Percentiles rank a stretch among this genome's conserved stretches.
phyloP scores from a whole-genome alignment of 371 early-diverging fungal species.

The Dichotomocladium elegans region DNA sequence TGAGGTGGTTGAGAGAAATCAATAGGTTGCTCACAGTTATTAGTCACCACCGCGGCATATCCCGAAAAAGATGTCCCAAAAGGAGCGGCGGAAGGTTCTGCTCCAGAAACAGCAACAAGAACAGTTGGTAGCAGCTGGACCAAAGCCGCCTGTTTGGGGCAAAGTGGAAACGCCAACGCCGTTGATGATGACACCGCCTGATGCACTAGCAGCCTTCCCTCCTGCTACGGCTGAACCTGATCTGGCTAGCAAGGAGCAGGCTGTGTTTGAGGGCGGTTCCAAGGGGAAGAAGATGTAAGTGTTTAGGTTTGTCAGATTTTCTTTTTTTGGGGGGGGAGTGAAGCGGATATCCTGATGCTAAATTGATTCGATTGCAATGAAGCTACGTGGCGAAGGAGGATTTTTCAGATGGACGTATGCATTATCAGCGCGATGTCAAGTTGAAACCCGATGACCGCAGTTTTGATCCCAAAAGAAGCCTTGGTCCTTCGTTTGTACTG shows the following conservation, averaged over 20 bases:
- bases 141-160: slow-evolving; percentile 35
- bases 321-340: too few species aligned
- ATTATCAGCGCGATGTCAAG: too few species aligned
- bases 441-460: not conserved
- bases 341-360: too few species aligned
- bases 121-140: slow-evolving; percentile 5
- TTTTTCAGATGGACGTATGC: too few species aligned
- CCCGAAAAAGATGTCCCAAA: slow-evolving; percentile 44
- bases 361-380: too few species aligned
- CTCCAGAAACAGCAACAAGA: slow-evolving; percentile 30
- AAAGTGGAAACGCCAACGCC: slow-evolving; percentile 12
- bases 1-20: too few species aligned
- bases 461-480: slow-evolving; percentile 22
- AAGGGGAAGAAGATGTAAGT: slow-evolving; percentile 43
- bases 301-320: too few species aligned
- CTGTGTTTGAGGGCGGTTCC: not conserved
- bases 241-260: not conserved
- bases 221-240: not conserved
- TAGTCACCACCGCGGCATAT: slow-evolving; percentile 6
- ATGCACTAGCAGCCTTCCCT: not conserved
- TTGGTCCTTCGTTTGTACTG: slow-evolving; percentile 20
- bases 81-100: slow-evolving; percentile 34
- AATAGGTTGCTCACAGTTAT: too few species aligned
- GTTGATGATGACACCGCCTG: not conserved
- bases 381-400: too few species aligned